A percentile compares a stretch with the other conserved stretches of the same genome.
Evolutionary conservation across 164 flowering plant genomes (phyloP).

Genomic region (Annona cherimola): DNA sequence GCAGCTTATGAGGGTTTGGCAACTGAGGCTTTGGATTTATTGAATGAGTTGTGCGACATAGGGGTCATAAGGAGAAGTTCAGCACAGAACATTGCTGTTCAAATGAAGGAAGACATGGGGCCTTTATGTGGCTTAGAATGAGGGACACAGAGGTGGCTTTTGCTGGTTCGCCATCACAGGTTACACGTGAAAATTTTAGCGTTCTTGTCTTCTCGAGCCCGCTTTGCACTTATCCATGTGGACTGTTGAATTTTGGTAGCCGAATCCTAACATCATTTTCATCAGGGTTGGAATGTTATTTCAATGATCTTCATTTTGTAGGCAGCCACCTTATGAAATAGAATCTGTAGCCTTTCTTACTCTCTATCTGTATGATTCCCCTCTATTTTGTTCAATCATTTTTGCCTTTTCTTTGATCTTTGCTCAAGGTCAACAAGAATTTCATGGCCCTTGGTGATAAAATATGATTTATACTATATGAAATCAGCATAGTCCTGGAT

Average conservation of each 20-base stretch:
- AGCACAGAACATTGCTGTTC: constrained; percentile 53
- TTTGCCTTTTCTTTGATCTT: neutral
- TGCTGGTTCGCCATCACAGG: neutral
- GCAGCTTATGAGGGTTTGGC: constrained; percentile 74
- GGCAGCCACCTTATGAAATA: neutral
- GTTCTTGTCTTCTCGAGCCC: neutral
- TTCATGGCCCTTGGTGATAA: neutral
- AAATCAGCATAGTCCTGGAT: neutral
- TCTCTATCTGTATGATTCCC: neutral
- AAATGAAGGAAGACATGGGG: constrained; percentile 26
- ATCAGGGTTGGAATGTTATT: neutral
- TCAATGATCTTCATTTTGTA: neutral
- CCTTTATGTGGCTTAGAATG: constrained; percentile 6
- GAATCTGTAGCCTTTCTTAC: neutral
- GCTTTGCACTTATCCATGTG: constrained; percentile 16
- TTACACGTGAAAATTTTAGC: neutral
- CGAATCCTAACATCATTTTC: neutral
- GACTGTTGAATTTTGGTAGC: constrained; percentile 9
- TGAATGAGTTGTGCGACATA: constrained; percentile 57
- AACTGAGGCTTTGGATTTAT: constrained; percentile 60
- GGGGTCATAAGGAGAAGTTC: constrained; percentile 70
- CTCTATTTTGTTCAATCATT: neutral
- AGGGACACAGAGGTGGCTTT: constrained; percentile 2
- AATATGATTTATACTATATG: neutral
- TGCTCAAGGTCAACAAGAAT: neutral